These are phyloP conservation scores for Pichia eremophila DNA, from an alignment of 805 yeast species.

Conservation along the genomic window DNA sequence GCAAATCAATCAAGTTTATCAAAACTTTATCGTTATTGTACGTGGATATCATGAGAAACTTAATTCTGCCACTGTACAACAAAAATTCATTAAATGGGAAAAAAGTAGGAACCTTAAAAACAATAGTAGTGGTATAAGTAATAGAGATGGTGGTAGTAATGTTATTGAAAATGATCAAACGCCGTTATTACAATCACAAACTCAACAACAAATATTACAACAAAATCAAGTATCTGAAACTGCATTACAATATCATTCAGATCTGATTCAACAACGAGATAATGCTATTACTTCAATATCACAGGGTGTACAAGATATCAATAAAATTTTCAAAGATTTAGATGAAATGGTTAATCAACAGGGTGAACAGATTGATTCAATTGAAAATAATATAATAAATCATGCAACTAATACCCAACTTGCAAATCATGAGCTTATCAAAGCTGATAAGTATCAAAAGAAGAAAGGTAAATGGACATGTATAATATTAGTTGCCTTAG, in stretches of 20 bases:
- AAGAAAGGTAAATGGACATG: constrained; percentile 67
- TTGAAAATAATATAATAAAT: constrained; percentile 68
- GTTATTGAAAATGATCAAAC: not conserved
- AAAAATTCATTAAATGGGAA: constrained; percentile 14
- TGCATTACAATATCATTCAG: constrained; percentile 53
- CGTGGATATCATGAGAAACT: constrained; percentile 42
- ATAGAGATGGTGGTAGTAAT: not conserved
- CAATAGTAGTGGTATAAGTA: not conserved
- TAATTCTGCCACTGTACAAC: constrained; percentile 29
- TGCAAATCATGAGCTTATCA: constrained; percentile 60
- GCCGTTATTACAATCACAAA: constrained; percentile 2
- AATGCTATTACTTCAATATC: constrained; percentile 63
- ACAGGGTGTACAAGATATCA: constrained; percentile 75
- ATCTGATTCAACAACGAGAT: constrained; percentile 63
- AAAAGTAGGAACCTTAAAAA: not conserved
- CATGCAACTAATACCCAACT: constrained; percentile 55
- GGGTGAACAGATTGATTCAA: constrained; percentile 74
- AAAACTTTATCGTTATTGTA: constrained; percentile 33
- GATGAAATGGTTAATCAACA: constrained; percentile 75
- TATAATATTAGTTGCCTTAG: constrained; percentile 48
- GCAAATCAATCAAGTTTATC: constrained; percentile 47
- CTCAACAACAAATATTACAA: constrained; percentile 21
- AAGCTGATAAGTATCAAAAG: constrained; percentile 70
- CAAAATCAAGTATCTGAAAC: constrained; percentile 28
- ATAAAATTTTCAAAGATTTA: constrained; percentile 74